Evolutionary conservation across 352 stramenopile genomes (phyloP).

Genomic region (Phytopythium chamaehyphon): DNA sequence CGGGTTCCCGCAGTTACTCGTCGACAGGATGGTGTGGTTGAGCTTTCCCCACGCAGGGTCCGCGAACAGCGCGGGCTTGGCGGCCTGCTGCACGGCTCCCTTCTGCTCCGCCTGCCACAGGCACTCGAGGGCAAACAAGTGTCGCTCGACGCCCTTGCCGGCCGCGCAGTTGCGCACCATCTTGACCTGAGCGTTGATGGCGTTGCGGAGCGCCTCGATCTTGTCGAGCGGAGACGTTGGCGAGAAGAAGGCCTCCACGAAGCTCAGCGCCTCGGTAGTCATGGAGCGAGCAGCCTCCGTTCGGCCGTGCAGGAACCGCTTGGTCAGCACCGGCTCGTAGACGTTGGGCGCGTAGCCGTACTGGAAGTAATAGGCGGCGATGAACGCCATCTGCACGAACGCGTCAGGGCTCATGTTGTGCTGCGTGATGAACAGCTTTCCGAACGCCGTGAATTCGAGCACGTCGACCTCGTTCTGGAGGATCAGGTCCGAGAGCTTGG

Average conservation of each 20-base stretch:
- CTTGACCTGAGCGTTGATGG: constrained; percentile 85
- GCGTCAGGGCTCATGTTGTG: constrained; percentile 93
- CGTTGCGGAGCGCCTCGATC: constrained; percentile 79
- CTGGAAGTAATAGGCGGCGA: constrained; percentile 92
- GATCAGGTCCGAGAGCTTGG: constrained; percentile 93
- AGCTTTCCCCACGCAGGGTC: constrained; percentile 88
- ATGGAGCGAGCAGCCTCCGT: constrained; percentile 94
- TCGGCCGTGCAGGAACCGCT: constrained; percentile 92
- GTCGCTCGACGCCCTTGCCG: constrained; percentile 92
- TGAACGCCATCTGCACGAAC: constrained; percentile 95
- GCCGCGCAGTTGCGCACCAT: constrained; percentile 86
- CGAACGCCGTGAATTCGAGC: constrained; percentile 92
- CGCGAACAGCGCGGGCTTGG: constrained; percentile 76
- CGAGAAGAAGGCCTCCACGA: constrained; percentile 88
- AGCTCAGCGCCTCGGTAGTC: constrained; percentile 84
- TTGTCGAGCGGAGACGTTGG: constrained; percentile 86
- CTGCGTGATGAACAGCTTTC: constrained; percentile 89
- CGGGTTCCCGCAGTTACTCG: constrained; percentile 96
- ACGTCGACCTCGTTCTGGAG: constrained; percentile 91
- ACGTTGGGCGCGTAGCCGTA: constrained; percentile 88
- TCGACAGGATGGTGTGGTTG: constrained; percentile 95
- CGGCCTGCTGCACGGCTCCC: constrained; percentile 22
- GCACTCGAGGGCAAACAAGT: constrained; percentile 93
- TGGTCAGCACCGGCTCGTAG: constrained; percentile 96
- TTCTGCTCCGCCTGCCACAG: constrained; percentile 69